phyloP scores from a whole-genome alignment of 768 basidiomycete genomes.

The Lactifluus volemus region DNA sequence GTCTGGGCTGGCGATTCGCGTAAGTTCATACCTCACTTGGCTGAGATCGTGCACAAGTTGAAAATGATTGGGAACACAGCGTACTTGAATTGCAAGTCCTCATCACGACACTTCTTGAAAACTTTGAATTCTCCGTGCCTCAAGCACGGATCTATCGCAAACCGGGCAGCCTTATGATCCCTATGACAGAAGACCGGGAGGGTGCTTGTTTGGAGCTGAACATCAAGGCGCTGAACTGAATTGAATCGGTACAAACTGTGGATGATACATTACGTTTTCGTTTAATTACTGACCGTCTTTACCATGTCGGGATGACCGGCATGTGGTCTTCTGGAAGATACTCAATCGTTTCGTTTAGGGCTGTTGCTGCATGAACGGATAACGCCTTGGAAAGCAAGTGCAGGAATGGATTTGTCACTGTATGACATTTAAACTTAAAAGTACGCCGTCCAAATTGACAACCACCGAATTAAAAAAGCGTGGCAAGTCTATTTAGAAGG shows the following conservation, averaged over 20 bases:
- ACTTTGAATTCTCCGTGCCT: slow-evolving; percentile 16
- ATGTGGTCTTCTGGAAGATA: not conserved
- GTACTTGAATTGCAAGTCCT: slow-evolving; percentile 12
- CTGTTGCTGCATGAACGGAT: not conserved
- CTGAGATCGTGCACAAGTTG: not conserved
- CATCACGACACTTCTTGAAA: slow-evolving; percentile 10
- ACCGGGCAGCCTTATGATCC: slow-evolving; percentile 7
- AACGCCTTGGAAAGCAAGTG: not conserved
- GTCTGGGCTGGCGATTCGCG: slow-evolving; percentile 17
- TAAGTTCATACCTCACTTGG: not conserved
- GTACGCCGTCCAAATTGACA: not conserved
- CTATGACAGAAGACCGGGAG: slow-evolving; percentile 2
- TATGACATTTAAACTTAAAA: not conserved
- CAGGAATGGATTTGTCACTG: not conserved
- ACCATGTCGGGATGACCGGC: not conserved
- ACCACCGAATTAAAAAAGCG: not conserved
- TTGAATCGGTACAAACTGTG: not conserved
- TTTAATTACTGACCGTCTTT: not conserved
- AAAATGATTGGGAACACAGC: not conserved
- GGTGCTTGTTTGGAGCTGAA: slow-evolving; percentile 16
- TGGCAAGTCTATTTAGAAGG: not conserved
- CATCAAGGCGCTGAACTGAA: slow-evolving; percentile 13
- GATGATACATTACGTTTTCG: not conserved
- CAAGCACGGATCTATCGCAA: slow-evolving; percentile 16
- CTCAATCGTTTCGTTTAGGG: not conserved